Evolutionary conservation across 176 grass and related monocot genomes (phyloP), one percentile per base, ranked within the genome.

Genomic region (Guadua angustifolia): DNA sequence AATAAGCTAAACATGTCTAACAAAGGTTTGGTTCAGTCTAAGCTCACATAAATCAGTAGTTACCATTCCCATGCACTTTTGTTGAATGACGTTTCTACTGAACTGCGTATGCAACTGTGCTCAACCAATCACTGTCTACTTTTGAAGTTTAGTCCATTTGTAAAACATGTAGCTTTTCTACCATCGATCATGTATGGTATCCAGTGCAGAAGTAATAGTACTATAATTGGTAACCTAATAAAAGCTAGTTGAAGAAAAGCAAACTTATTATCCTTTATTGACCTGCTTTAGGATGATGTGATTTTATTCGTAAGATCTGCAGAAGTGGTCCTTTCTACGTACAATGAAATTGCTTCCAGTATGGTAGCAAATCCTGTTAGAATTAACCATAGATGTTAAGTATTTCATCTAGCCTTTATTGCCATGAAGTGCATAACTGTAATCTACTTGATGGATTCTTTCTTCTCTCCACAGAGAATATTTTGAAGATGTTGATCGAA

Each of bases 401-500:
- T 22, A 0, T 32, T 78, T 65, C 2, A 66, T 75, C 32, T 64
- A 63, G 26, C 58, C 25, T 77, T 38, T 55, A 86, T 82, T 78
- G 57, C 26, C 47, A 59, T 79, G 21, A 83, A 68, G 69, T 61
- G 3, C 33, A 69, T 15, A 61, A 22, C 15, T 74, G 19, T 82
- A 47, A 49, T 59, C 67, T 10, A 12, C 52, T 59, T 73, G 83
- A 80, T 84, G 72, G 40, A 61, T 92, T 83, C 53, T 90, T 87
- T 83, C 45, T 78, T 39, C 69, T 90, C 4, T 77, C 66, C 77
- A 56, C 87, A 99, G 97, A 92, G 93, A 99, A 85, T 99, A 99
- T 77, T 99, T 99, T 84, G 97, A 99, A 90, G 93, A 99, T 90
- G 97, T 99, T 24, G 91, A 96, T 90, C 53, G 80, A 75, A 91